Conservation (phyloP, 495 filamentous ascomycete genomes). For the Lepraria neglecta region DNA sequence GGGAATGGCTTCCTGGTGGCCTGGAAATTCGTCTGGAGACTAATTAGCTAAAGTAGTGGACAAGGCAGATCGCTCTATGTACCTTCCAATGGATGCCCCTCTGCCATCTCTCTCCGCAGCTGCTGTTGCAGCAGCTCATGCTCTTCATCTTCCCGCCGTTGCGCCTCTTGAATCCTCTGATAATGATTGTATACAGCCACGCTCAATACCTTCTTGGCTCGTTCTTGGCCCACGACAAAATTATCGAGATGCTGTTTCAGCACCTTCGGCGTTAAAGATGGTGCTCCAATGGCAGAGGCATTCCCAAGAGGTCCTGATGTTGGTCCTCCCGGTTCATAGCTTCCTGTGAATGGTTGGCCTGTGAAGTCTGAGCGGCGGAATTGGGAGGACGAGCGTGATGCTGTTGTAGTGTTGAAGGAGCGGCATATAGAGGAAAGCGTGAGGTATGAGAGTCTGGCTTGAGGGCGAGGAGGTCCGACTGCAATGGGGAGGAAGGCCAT, state of each 20-base stretch:
- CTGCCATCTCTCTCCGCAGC: slow-evolving; percentile 43
- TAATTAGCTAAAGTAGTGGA: not conserved
- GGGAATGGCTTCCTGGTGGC: slow-evolving; percentile 57
- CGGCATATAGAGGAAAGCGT: slow-evolving; percentile 33
- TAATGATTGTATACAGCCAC: slow-evolving; percentile 98
- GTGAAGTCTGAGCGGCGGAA: slow-evolving; percentile 59
- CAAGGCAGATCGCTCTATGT: slow-evolving; percentile 18
- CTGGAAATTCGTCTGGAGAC: slow-evolving; percentile 68
- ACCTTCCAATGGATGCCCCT: slow-evolving; percentile 54
- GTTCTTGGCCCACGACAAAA: slow-evolving; percentile 92
- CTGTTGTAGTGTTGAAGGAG: slow-evolving; percentile 32
- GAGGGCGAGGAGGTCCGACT: slow-evolving; percentile 22
- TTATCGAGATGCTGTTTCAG: slow-evolving; percentile 90
- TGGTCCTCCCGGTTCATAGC: slow-evolving; percentile 67
- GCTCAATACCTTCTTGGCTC: slow-evolving; percentile 90
- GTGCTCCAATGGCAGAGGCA: slow-evolving; percentile 56
- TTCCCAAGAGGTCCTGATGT: slow-evolving; percentile 52
- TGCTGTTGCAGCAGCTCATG: slow-evolving; percentile 53
- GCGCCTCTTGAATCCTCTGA: slow-evolving; percentile 72
- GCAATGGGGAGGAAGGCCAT: slow-evolving; percentile 17
- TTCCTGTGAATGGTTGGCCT: slow-evolving; percentile 60
- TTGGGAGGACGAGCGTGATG: slow-evolving; percentile 39
- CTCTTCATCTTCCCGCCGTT: slow-evolving; percentile 69
- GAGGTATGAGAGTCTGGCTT: slow-evolving; percentile 37
- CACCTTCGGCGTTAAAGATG: slow-evolving; percentile 68